Base-by-base conservation (phyloP, 2,329 filamentous ascomycete species). In the Blumeria hordei region DNA sequence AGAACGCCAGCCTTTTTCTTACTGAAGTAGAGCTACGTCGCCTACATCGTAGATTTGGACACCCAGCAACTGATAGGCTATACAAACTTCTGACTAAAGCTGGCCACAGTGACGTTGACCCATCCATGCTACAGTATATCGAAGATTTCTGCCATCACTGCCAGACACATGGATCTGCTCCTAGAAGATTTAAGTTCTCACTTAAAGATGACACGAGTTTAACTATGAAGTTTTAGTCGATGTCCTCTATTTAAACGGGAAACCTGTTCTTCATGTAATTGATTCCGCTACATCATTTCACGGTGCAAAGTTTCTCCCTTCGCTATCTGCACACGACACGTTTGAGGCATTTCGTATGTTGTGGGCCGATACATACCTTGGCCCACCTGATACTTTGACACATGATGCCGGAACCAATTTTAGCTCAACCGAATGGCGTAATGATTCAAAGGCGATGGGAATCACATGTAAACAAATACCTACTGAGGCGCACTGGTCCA, bases 161-260 rank as follows among this genome's bases (percentile, higher is more conserved):
- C 21, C 36, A 53, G 32, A 53, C 18, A n/a, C n/a, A 53, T 11
- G 34, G 51, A 11, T 39, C 34, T 41, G 34, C 35, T 53, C 51
- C 51, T 41, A 18, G 36, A 36, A 35, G 51, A n/a, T 53, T 53
- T 32, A 53, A 53, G 51, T 53, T 53, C 33, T 41, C 35, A n/a
- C 51, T 41, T n/a, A 53, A 53, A 41, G 51, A 53, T 32, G 51
- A 53, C 41, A 37, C 6, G 51, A 39, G 34, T 53, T 53, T n/a
- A 53, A 53, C 51, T 53, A 53, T 32, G 51, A 53, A 53, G 35
- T 53, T 53, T 39, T 41, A n/a, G 51, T 53, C 21, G 51, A 53
- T 53, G 14, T 53, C 28, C 28, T 53, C 14, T 41, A 53, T 37
- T 2, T 53, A 32, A 53, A 18, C 41, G 51, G 36, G 21, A 53